phyloP scores from a whole-genome alignment of 1,139 yeast genomes.

The Saccharomyces pastorianus region DNA sequence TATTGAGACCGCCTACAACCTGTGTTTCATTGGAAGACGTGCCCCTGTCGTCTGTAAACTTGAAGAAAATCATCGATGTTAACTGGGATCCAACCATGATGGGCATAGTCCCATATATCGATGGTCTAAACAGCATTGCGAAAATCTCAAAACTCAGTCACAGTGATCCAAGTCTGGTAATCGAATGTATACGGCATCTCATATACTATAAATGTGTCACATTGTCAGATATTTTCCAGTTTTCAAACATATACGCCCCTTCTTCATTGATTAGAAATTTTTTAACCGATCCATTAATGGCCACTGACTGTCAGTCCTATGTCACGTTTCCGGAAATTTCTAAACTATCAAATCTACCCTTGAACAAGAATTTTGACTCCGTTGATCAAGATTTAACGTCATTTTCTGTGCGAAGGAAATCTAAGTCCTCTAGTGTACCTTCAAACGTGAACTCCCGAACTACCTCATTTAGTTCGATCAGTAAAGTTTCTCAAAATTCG shows the following conservation, averaged over 20 bases:
- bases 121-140: constrained; percentile 79
- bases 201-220: constrained; percentile 83
- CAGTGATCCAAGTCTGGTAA: constrained; percentile 70
- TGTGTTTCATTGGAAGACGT: constrained; percentile 60
- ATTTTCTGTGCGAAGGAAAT: constrained; percentile 4
- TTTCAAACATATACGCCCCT: constrained; percentile 80
- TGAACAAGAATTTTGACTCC: constrained; percentile 9
- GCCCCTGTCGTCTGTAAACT: constrained; percentile 74
- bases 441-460: constrained; percentile 6
- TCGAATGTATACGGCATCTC: constrained; percentile 83
- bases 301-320: constrained; percentile 81
- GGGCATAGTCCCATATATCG: constrained; percentile 72
- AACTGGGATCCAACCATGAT: constrained; percentile 98
- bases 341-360: constrained; percentile 24
- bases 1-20: constrained; percentile 76
- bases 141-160: constrained; percentile 73
- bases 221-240: constrained; percentile 81
- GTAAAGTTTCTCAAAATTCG: constrained; percentile 4
- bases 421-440: neutral
- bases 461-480: constrained; percentile 11
- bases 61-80: constrained; percentile 66
- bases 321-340: constrained; percentile 39
- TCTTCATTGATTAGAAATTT: constrained; percentile 70
- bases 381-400: constrained; percentile 11
- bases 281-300: constrained; percentile 54